Percentiles rank a stretch among this genome's conserved stretches.
Evolutionary conservation across 495 filamentous ascomycete genomes (phyloP).

Genomic region (Podospora appendiculata): DNA sequence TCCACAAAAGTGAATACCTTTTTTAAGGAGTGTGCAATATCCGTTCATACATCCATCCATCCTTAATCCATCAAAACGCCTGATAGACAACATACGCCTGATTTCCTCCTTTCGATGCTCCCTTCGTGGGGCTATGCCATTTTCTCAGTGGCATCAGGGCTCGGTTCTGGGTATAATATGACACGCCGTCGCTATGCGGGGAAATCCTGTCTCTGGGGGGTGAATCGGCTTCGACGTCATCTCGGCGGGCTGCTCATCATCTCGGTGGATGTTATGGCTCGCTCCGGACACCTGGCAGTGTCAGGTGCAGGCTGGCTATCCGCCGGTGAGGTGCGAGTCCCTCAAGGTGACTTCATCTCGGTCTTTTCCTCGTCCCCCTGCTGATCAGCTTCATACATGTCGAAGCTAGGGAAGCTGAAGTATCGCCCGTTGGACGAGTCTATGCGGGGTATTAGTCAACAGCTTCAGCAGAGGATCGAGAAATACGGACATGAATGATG

Average conservation of each 20-base stretch:
- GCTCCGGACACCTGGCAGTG: too few species aligned
- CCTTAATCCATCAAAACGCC: too few species aligned
- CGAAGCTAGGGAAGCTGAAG: conserved; percentile 52
- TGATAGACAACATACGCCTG: too few species aligned
- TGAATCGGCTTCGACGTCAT: conserved; percentile 1
- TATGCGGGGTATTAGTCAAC: conserved; percentile 19
- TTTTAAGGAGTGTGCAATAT: background rate
- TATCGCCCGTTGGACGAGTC: conserved; percentile 27
- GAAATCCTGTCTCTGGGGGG: background rate
- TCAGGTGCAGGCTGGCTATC: conserved; percentile 1
- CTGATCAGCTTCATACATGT: conserved; percentile 36
- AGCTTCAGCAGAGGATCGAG: background rate
- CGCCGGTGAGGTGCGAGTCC: conserved; percentile 1
- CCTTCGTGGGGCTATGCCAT: too few species aligned
- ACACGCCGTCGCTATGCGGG: background rate
- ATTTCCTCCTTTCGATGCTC: too few species aligned
- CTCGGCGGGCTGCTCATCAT: conserved; percentile 1
- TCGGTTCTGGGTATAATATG: background rate
- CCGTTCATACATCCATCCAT: too few species aligned
- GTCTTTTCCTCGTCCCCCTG: conserved; percentile 26
- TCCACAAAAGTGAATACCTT: conserved; percentile 2
- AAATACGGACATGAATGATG: conserved; percentile 15
- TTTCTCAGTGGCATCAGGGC: background rate
- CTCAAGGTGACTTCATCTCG: conserved; percentile 22
- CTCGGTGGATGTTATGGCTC: background rate